A percentile compares a stretch with the other conserved stretches of the same genome.
These are phyloP conservation scores for Podosphaera aphanis DNA, from an alignment of 2,329 filamentous ascomycete species.

Conservation along the genomic window DNA sequence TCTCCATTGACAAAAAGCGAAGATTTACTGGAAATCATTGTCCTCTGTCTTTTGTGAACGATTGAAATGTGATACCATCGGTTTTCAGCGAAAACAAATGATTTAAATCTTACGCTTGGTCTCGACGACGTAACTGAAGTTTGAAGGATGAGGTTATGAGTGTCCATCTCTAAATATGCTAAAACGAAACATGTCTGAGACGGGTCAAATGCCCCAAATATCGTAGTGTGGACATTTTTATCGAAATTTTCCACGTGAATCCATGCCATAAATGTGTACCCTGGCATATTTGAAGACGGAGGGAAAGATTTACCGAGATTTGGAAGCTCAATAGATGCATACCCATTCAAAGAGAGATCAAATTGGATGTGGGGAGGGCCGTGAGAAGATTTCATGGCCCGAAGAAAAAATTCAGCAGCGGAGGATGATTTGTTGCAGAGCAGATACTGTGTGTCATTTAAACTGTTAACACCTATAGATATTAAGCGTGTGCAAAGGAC, in stretches of 20 bases:
- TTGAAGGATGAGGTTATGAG: constrained; percentile 81
- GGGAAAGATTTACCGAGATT: constrained; percentile 73
- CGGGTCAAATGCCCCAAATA: constrained; percentile 85
- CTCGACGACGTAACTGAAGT: constrained; percentile 71
- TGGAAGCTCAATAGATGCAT: constrained; percentile 71
- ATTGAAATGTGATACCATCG: constrained; percentile 87
- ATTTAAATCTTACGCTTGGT: constrained; percentile 85
- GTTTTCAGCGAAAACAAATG: constrained; percentile 47
- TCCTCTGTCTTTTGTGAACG: constrained; percentile 58
- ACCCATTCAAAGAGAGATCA: constrained; percentile 69
- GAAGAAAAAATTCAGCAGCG: constrained; percentile 46
- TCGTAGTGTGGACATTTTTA: constrained; percentile 61
- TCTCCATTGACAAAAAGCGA: constrained; percentile 81
- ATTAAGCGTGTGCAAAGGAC: constrained; percentile 47
- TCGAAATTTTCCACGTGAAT: constrained; percentile 76
- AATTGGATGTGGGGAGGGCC: constrained; percentile 78
- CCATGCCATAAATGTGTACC: constrained; percentile 83
- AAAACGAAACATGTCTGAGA: constrained; percentile 85
- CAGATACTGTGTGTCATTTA: constrained; percentile 67
- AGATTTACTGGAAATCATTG: constrained; percentile 55
- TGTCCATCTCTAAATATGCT: constrained; percentile 82
- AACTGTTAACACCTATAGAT: constrained; percentile 49
- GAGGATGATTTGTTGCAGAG: constrained; percentile 27
- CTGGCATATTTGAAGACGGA: constrained; percentile 45
- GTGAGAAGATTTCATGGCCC: constrained; percentile 50